Conservation (phyloP, 371 early-diverging fungal genomes). For the Fennellomyces sp. region DNA sequence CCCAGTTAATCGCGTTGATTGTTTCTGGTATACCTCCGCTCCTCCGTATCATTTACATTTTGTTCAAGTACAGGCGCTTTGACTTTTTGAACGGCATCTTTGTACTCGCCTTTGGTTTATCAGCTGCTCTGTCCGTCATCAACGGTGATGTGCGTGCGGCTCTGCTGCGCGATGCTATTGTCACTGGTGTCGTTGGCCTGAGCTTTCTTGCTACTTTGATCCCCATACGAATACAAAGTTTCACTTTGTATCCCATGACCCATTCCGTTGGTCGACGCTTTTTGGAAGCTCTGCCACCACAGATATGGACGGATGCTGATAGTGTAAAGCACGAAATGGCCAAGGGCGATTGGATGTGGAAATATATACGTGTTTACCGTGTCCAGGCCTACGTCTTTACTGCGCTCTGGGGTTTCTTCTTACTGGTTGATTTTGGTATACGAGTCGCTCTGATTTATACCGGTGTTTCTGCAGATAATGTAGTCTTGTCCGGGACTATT, state of each 20-base stretch:
- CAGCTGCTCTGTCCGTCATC: slow-evolving; percentile 41
- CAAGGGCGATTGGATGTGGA: slow-evolving; percentile 33
- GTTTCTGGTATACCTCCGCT: slow-evolving; percentile 55
- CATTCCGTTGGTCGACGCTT: slow-evolving; percentile 32
- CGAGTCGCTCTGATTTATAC: slow-evolving; percentile 11
- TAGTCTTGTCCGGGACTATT: slow-evolving; percentile 16
- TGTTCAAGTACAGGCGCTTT: slow-evolving; percentile 24
- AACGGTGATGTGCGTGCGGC: slow-evolving; percentile 40
- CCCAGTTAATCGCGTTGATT: slow-evolving; percentile 37
- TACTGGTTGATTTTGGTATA: slow-evolving; percentile 2
- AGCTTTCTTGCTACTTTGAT: slow-evolving; percentile 45
- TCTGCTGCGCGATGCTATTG: slow-evolving; percentile 46
- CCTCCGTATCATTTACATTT: slow-evolving; percentile 27
- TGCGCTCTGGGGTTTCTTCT: slow-evolving; percentile 3
- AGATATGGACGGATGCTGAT: slow-evolving; percentile 22
- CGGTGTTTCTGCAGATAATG: slow-evolving; percentile 12
- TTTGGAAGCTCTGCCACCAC: slow-evolving; percentile 22
- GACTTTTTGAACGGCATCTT: slow-evolving; percentile 48
- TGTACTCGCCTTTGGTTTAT: slow-evolving; percentile 41
- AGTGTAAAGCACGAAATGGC: slow-evolving; percentile 17
- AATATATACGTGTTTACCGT: slow-evolving; percentile 9
- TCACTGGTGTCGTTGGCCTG: slow-evolving; percentile 35
- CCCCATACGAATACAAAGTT: slow-evolving; percentile 39
- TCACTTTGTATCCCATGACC: slow-evolving; percentile 32
- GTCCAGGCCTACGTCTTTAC: not conserved